Percentiles rank a stretch among this genome's conserved stretches.
Conservation (phyloP, 2,329 filamentous ascomycete species). For the Lachnellula subtilissima region DNA sequence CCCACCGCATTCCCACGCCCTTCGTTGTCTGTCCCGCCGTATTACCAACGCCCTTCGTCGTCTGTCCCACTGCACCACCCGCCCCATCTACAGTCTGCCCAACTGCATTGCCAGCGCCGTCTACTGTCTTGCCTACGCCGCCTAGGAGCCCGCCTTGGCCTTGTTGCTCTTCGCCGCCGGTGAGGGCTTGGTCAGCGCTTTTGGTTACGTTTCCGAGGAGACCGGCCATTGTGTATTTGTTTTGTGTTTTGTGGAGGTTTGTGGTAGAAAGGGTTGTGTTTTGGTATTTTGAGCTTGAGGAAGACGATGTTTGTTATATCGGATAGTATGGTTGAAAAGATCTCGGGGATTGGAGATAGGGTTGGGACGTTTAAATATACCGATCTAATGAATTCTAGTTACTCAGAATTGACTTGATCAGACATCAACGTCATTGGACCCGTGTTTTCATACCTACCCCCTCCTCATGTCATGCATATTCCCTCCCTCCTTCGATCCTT, state of each 20-base stretch:
- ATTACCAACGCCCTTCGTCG: conserved; percentile 20
- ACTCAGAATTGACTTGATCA: too few relatives aligned
- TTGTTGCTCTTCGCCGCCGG: conserved; percentile 35
- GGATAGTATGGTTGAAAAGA: too few relatives aligned
- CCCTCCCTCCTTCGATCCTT: too few relatives aligned
- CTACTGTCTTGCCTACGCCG: conserved; percentile 32
- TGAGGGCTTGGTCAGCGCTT: conserved; percentile 36
- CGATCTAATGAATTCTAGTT: too few relatives aligned
- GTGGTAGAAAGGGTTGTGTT: background rate
- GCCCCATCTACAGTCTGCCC: conserved; percentile 31
- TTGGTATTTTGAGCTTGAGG: background rate
- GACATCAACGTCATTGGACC: too few relatives aligned
- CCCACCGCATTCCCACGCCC: conserved; percentile 10
- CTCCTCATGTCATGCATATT: too few relatives aligned
- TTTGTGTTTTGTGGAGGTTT: background rate
- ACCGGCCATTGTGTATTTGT: conserved; percentile 26
- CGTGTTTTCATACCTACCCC: too few relatives aligned
- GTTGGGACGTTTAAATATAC: too few relatives aligned
- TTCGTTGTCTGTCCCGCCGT: conserved; percentile 18
- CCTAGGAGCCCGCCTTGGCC: conserved; percentile 37
- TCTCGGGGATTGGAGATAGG: too few relatives aligned
- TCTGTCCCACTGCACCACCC: conserved; percentile 31
- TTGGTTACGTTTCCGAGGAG: conserved; percentile 34
- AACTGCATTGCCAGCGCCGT: conserved; percentile 32
- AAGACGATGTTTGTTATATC: background rate